Evolutionary conservation across 208 protist genomes (phyloP), one percentile per base, ranked within the genome.

Genomic region (Acanthamoeba triangularis): DNA sequence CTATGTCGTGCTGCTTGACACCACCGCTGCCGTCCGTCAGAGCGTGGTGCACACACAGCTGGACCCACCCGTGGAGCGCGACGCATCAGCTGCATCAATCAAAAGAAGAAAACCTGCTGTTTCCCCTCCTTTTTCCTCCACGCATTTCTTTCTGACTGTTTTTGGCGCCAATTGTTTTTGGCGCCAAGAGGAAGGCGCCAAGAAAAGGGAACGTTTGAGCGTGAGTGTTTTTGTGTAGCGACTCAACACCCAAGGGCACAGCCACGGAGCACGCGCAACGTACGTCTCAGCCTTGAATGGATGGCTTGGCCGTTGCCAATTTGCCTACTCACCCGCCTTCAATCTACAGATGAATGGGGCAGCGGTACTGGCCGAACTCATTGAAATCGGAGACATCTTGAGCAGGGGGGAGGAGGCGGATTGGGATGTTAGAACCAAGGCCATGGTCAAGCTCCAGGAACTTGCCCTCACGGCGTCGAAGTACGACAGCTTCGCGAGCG

Each of bases 391-490:
- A 44, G 78, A 87, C n/a, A 35, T 49, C 30, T 28, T 87, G 16
- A 54, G 78, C 49, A 41, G 8, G 28, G 78, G 78, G 2, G 78
- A 87, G 78, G 78, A 87, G 23, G 78, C 33, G 8, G 78, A 87
- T 20, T 87, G 78, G 78, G 78, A 87, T 54, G 47, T 87, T 16
- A 49, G 78, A n/a, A 87, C 18, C n/a, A 87, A 87, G 28, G 49
- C 49, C 47, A 52, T 87, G 33, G 11, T 87, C 41, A 87, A 49
- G 28, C 78, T 87, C 28, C 78, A 87, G 33, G 78, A 87, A 87
- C 49, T 87, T 11, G 78, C 78, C 33, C 23, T 8, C 28, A 14
- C 41, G 11, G 78, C 28, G 1, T 14, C 33, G 14, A 87, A 41
- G 54, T 28, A 59, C n/a, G 78, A 87, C 37, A 61, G 33, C 28